Evolutionary conservation across 2,329 filamentous ascomycete genomes (phyloP), one percentile per base, ranked within the genome.

Genomic region (Talaromyces sp.): DNA sequence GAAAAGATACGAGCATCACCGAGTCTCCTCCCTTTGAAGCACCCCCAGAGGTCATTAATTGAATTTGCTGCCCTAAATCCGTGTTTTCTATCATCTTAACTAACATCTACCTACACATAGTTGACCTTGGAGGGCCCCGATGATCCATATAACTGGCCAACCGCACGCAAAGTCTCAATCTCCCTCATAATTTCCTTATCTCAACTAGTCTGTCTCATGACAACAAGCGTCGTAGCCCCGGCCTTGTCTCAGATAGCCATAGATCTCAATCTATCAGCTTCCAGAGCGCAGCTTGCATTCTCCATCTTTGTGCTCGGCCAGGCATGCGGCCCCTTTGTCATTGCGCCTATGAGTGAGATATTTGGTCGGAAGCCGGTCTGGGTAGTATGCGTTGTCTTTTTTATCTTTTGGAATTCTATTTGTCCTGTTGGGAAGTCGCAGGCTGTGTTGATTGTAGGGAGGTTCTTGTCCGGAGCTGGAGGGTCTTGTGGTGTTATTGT

Each of bases 291-390:
- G 76, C 84, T n/a, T 82, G 88, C 71, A 81, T 85, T 88, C 43
- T 86, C 83, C 66, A 87, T 89, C 65, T 89, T 87, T 71, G 75
- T 89, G 2, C 75, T 89, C 0, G 86, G 86, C 1, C 88, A 87
- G 68, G 83, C 81, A 22, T 77, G 87, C 47, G 86, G 86, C 0
- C 86, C 86, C 0, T 74, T 89, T 2, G 78, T 87, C 49, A 73
- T 88, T 7, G 85, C 85, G 1, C 86, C 86, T 0, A 69, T 88
- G 41, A 86, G 83, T 1, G 89, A 90, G 72, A 84, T 90, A 63
- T 89, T 88, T 71, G 89, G 89, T 0, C 82, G 89, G 9, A 76
- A 85, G 11, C 75, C 81, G 8, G 75, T 90, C 49, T 82, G 90
- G 66, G 81, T 84, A 24, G 73, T 72, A 1, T 84, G 86, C 65